Base-by-base conservation (phyloP, 2,329 filamentous ascomycete genomes). In the Colletotrichum incanum region DNA sequence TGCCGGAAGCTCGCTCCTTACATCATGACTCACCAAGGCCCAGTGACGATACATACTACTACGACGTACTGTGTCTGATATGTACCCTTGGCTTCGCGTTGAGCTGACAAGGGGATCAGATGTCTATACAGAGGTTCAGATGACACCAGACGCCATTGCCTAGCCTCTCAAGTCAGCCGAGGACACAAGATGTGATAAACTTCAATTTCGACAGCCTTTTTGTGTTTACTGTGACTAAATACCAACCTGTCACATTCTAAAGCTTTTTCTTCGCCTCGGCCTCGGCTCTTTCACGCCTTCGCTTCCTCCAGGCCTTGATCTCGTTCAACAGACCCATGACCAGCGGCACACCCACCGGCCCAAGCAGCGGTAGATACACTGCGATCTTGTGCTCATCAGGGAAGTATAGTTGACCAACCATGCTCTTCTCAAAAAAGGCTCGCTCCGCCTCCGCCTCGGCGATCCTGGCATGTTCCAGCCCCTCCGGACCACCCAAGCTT, bases 351-450 rank as follows among this genome's bases (percentile, higher is more conserved):
- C 94, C 95, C 50, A 98, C 91, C 0, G 96, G 96, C 0, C 96
- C 96, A 50, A 99, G 84, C 14, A 99, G 84, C 1, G 96, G 96
- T 77, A 99, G 83, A 80, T 99, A 99, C 0, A 99, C 96, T 0
- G 96, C 96, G 31, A 99, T 90, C 82, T 98, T 99, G 82, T 99
- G 96, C 84, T 99, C 96, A 79, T 99, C 96, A 0, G 96, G 96
- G 81, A 99, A 99, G 82, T 98, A 99, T 2, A 98, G 92, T 84
- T 98, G 96, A 0, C 95, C 96, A 16, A 99, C 96, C 96, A 99
- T 99, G 79, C 94, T 97, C 83, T 97, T 97, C 83, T 99, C 96
- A 76, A 99, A 99, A 82, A 99, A 99, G 0, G 96, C 96, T 73
- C 93, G 91, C 81, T 99, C 96, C 0, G 95, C 96, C 79, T 97